phyloP scores from a whole-genome alignment of 164 flowering plant species.

The Platanus orientalis region DNA sequence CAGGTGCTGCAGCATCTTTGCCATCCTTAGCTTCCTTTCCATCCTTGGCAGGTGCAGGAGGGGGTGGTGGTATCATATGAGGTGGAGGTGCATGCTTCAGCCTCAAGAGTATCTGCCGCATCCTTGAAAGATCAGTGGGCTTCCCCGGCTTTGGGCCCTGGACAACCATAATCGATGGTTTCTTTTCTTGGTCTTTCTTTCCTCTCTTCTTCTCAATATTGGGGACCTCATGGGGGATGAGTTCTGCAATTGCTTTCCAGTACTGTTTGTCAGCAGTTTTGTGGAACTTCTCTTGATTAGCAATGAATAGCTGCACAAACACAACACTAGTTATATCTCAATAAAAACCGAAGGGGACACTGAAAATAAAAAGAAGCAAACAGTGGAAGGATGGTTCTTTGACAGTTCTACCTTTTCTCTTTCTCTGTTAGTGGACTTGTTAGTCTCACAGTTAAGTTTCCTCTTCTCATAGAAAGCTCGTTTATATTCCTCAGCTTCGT shows the following conservation, averaged over 20 bases:
- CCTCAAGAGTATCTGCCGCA: constrained; percentile 80
- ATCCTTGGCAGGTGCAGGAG: constrained; percentile 36
- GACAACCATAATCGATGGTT: constrained; percentile 66
- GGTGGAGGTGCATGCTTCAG: constrained; percentile 88
- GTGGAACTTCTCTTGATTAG: constrained; percentile 91
- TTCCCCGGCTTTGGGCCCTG: constrained; percentile 97
- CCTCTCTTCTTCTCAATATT: constrained; percentile 79
- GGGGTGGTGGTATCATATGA: constrained; percentile 90
- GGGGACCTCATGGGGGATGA: constrained; percentile 79
- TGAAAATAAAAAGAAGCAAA: not conserved
- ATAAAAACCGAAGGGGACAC: not conserved
- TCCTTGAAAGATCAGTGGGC: constrained; percentile 84
- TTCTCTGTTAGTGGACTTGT: constrained; percentile 69
- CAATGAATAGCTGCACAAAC: constrained; percentile 47
- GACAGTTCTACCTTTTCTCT: constrained; percentile 69
- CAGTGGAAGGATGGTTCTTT: no score
- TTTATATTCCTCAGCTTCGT: constrained; percentile 84
- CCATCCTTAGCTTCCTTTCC: no score
- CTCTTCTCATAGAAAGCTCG: constrained; percentile 79
- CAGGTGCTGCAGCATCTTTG: constrained; percentile 25
- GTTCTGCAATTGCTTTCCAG: constrained; percentile 92
- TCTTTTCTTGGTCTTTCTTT: constrained; percentile 84
- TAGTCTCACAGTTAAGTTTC: constrained; percentile 63
- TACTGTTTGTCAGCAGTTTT: constrained; percentile 82
- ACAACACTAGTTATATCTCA: constrained; percentile 3